Evolutionary conservation across 2,329 filamentous ascomycete species (phyloP), one percentile per base, ranked within the genome.

Genomic region (Penicillium aurantiogriseum): DNA sequence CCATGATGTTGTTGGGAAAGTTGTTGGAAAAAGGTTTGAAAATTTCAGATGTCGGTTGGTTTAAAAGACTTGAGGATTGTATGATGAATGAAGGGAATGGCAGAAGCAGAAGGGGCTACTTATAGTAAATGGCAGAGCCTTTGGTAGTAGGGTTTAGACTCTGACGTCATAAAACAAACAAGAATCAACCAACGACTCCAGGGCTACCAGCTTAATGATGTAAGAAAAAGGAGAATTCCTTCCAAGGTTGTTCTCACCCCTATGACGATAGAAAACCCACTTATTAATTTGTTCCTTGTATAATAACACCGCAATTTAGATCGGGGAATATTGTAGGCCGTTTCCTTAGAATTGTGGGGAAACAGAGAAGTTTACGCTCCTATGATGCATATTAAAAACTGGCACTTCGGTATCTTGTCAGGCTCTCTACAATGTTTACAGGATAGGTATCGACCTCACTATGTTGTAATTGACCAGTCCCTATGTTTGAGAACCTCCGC

Each of bases 1-100:
- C 55, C 55, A 57, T 56, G 7, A 19, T 57, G 55, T 44, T 52
- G 33, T 43, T 33, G 6, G 3, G 4, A 1, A 31, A 19, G n/a
- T 29, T 27, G 7, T 31, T 44, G 6, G 7, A 21, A 19, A 2
- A 17, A 1, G 9, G 23, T 50, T 50, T 19, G n/a, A 11, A 13
- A 23, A 11, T 43, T 29, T 45, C 6, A 2, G 9, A 11, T 29
- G 3, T 48, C 15, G 15, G 27, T 19, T 33, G 19, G 5, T 15
- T 17, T 55, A 5, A 15, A 15, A n/a, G 1, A 4, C 4, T 50
- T 36, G 45, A 19, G 0, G 13, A 23, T 25, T 23, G 35, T 23
- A 15, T 42, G n/a, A 36, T 19, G 25, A 31, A 15, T 4, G 13
- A 19, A 23, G 9, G 2, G 6, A n/a, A 53, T n/a, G 2, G 21